Percentiles rank a stretch among this genome's conserved stretches.
Evolutionary conservation across 2,329 filamentous ascomycete species (phyloP).

Genomic region (Fusarium subglutinans): DNA sequence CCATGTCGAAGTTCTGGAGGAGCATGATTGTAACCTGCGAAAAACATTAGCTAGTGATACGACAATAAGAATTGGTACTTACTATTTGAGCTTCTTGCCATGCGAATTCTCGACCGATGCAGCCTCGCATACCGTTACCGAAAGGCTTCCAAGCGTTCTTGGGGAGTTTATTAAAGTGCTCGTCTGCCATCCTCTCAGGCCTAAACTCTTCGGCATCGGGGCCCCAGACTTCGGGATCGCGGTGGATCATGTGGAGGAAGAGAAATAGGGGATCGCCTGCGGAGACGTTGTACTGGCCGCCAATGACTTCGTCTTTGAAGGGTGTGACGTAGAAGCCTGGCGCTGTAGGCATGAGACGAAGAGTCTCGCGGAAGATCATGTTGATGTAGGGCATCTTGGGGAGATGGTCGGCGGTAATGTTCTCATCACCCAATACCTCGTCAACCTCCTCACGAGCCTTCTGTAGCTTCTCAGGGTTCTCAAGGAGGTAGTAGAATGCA

Average conservation of each 20-base stretch:
- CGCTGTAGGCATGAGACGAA: neutral
- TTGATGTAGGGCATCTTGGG: constrained; percentile 5
- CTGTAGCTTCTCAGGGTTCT: neutral
- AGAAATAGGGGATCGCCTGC: neutral
- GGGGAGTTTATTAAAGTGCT: neutral
- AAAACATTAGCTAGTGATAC: neutral
- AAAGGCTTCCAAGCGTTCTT: constrained; percentile 20
- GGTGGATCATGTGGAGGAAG: neutral
- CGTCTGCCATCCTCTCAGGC: constrained; percentile 3
- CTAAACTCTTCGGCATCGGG: neutral
- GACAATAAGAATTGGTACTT: rapidly evolving
- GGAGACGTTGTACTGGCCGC: neutral
- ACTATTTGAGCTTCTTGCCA: constrained; percentile 13
- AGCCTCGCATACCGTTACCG: neutral
- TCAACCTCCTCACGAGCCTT: neutral
- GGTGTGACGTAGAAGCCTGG: neutral
- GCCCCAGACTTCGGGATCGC: constrained; percentile 2
- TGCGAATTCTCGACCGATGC: neutral
- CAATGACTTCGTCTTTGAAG: neutral
- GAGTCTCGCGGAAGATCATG: constrained; percentile 10
- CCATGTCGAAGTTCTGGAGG: neutral
- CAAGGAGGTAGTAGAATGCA: neutral
- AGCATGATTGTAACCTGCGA: neutral
- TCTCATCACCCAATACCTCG: neutral
- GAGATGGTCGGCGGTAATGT: neutral